Evolutionary conservation across 139 green algal species (phyloP).

Genomic region (Chlorella ohadii): DNA sequence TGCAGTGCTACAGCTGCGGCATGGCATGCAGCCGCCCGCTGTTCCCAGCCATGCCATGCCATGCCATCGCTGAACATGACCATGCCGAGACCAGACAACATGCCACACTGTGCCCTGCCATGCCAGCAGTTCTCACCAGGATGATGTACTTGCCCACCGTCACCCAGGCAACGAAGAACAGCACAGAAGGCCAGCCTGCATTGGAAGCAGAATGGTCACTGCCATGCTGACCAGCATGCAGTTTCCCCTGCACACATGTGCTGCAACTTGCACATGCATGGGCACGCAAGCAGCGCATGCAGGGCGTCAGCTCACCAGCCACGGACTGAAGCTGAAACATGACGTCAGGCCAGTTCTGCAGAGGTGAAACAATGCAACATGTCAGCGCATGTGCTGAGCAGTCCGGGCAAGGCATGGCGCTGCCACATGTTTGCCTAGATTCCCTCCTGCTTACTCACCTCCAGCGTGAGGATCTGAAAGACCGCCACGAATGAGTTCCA

Average conservation of each 20-base stretch:
- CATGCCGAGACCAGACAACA: too few species aligned
- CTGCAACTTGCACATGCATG: neutral
- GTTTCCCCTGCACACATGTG: too few species aligned
- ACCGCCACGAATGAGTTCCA: slow-evolving; percentile 61
- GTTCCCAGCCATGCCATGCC: too few species aligned
- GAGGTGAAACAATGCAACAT: too few species aligned
- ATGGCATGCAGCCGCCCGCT: too few species aligned
- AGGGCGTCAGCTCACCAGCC: slow-evolving; percentile 35
- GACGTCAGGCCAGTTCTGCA: slow-evolving; percentile 65
- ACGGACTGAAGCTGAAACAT: slow-evolving; percentile 52
- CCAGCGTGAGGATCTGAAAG: slow-evolving; percentile 77
- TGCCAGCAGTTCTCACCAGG: slow-evolving; percentile 26
- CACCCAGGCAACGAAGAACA: slow-evolving; percentile 80
- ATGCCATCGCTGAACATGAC: too few species aligned
- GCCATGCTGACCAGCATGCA: too few species aligned
- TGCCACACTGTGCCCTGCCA: too few species aligned
- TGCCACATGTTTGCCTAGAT: too few species aligned
- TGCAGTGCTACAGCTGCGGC: too few species aligned
- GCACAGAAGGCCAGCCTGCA: slow-evolving; percentile 42
- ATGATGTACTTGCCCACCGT: slow-evolving; percentile 81
- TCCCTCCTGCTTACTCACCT: slow-evolving; percentile 21
- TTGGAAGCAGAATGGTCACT: neutral
- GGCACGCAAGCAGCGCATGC: neutral
- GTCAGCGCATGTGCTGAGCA: too few species aligned
- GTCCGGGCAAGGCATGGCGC: too few species aligned